phyloP scores from a whole-genome alignment of 352 stramenopile genomes.

The Pythium aristosporum region DNA sequence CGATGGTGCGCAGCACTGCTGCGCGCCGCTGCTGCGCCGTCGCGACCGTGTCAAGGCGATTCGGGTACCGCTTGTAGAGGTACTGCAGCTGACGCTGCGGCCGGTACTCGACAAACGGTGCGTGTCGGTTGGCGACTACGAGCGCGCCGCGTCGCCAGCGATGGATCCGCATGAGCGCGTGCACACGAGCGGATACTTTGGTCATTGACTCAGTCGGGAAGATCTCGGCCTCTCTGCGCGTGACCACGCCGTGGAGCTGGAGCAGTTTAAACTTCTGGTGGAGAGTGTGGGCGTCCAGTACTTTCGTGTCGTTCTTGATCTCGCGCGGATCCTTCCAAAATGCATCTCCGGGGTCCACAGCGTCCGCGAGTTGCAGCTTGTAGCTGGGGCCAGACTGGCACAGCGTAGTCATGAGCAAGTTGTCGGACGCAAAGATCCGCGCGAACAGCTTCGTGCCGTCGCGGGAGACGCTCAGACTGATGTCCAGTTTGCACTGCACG shows the following conservation, averaged over 20 bases:
- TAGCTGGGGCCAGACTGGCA: slow-evolving; percentile 44
- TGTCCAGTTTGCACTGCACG: slow-evolving; percentile 47
- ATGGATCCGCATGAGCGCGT: slow-evolving; percentile 43
- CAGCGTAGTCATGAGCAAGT: slow-evolving; percentile 57
- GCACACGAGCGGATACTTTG: slow-evolving; percentile 47
- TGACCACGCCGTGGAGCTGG: slow-evolving; percentile 29
- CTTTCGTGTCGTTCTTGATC: slow-evolving; percentile 42
- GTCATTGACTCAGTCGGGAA: slow-evolving; percentile 41
- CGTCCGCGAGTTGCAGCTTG: slow-evolving; percentile 54
- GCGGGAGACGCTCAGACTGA: slow-evolving; percentile 52
- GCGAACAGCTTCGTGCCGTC: slow-evolving; percentile 45
- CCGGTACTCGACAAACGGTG: slow-evolving; percentile 43
- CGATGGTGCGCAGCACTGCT: slow-evolving; percentile 57
- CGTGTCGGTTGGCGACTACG: slow-evolving; percentile 26
- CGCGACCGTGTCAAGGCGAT: slow-evolving; percentile 42
- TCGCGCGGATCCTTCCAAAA: slow-evolving; percentile 55
- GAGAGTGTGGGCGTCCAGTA: slow-evolving; percentile 43
- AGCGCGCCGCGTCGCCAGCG: slow-evolving; percentile 27
- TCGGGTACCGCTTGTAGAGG: slow-evolving; percentile 61
- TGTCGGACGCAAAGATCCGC: slow-evolving; percentile 60
- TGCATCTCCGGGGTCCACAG: slow-evolving; percentile 43
- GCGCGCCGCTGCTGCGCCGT: slow-evolving; percentile 39
- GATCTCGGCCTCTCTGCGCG: slow-evolving; percentile 41
- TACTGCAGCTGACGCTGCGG: slow-evolving; percentile 55
- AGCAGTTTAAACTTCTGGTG: slow-evolving; percentile 62